Evolutionary conservation across 2,329 filamentous ascomycete species (phyloP).

Genomic region (Hymenoscyphus fraxineus): DNA sequence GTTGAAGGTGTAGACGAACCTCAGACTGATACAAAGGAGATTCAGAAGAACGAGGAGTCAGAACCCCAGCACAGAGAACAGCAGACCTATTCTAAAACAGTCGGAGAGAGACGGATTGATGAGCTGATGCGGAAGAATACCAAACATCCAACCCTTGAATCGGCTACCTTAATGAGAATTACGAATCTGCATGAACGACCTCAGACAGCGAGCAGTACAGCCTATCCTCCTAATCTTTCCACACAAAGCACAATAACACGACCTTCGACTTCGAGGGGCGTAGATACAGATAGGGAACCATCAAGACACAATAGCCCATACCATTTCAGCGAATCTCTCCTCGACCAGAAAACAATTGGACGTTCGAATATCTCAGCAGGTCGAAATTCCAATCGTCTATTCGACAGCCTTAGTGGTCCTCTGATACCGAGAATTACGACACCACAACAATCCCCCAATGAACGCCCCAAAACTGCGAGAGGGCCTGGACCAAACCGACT

Average conservation of each 20-base stretch:
- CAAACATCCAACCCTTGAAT: conserved; percentile 6
- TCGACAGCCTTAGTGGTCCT: neutral
- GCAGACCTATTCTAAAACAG: conserved; percentile 6
- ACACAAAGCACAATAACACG: neutral
- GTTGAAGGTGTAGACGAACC: neutral
- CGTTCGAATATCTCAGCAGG: neutral
- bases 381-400: neutral
- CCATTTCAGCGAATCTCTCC: neutral
- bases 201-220: conserved; percentile 1
- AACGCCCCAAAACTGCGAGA: neutral
- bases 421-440: neutral
- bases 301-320: conserved; percentile 1
- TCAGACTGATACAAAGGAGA: neutral
- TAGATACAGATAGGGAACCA: neutral
- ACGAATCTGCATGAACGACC: conserved; percentile 4
- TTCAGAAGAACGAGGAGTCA: neutral
- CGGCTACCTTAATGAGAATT: conserved; percentile 9
- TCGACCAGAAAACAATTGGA: neutral
- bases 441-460: neutral
- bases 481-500: neutral
- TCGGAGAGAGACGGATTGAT: conserved; percentile 2
- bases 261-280: conserved; percentile 6
- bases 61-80: neutral
- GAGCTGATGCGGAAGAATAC: conserved; percentile 5
- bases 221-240: neutral